These are phyloP conservation scores for Trichoderma brevicompactum DNA, from an alignment of 2,329 filamentous ascomycete species.

Conservation along the genomic window DNA sequence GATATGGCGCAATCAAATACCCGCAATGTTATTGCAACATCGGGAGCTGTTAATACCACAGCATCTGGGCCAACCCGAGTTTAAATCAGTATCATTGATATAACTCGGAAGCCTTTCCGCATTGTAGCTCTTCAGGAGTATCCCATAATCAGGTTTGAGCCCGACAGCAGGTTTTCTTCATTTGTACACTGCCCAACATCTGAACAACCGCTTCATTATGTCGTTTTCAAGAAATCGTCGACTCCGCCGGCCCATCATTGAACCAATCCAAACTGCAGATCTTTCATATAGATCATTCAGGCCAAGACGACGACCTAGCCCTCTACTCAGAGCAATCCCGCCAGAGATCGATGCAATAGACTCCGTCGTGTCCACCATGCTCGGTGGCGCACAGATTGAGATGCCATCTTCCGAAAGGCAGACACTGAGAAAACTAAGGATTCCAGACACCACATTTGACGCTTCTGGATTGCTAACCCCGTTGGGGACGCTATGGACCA, in stretches of 20 bases:
- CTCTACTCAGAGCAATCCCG: background rate
- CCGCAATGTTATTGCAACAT: too few relatives aligned
- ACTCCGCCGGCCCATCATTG: background rate
- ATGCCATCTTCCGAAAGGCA: background rate
- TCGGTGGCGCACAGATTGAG: background rate
- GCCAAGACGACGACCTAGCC: background rate
- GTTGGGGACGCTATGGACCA: constrained; percentile 10
- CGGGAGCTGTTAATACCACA: too few relatives aligned
- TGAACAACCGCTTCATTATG: constrained; percentile 1
- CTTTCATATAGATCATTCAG: background rate
- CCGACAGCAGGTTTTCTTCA: too few relatives aligned
- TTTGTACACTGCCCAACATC: too few relatives aligned
- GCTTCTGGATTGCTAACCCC: background rate
- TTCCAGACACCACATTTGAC: background rate
- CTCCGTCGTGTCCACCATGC: background rate
- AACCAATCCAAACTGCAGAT: constrained; percentile 13
- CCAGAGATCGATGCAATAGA: background rate
- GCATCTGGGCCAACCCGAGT: too few relatives aligned
- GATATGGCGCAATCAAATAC: too few relatives aligned
- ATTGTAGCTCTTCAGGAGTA: too few relatives aligned
- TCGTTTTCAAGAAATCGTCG: background rate
- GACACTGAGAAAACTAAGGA: background rate
- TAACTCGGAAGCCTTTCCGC: too few relatives aligned
- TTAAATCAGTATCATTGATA: too few relatives aligned
- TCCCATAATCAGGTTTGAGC: background rate